Base-by-base conservation (phyloP, 352 stramenopile genomes). In the Phytopythium mirpurense region DNA sequence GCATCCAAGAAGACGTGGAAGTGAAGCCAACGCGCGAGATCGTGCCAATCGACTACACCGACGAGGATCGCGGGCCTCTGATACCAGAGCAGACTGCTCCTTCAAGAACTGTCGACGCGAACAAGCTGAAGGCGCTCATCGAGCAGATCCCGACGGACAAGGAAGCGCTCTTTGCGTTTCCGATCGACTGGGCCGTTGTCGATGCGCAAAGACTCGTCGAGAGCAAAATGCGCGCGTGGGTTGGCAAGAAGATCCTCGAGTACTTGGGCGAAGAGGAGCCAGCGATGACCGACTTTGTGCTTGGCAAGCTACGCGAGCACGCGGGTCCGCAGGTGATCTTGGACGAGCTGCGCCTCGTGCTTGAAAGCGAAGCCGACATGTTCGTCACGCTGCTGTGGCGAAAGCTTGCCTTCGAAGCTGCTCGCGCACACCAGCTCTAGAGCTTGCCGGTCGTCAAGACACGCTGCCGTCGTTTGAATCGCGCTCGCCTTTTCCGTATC, bases 321-420 rank as follows among this genome's bases (percentile, higher is more conserved):
- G 61, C 67, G 18, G 38, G 15, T 5, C 38, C 72, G 4, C 18
- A 63, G 11, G 56, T 51, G 27, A 72, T 83, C 51, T 49, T 80
- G 6, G 54, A 59, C 15, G 72, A 79, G 29, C 49, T 83, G 5
- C 37, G 57, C 18, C 57, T 62, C 3, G 63, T 83, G 35, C 67
- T 83, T 18, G 72, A 83, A 16, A 62, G 75, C 46, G 72, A 80
- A 16, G 72, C 72, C 38, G 72, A 83, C 44, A 54, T 69, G 23
- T 83, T 83, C 41, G 67, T 83, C 27, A 63, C 78, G 53, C 47
- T 69, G 16, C 57, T 83, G n/a, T 83, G 72, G 72, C 72, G 72
- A 40, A 78, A 77, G 24, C 60, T 83, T 43, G 67, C 67, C 16
- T 83, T 80, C 36, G 72, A 83, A 63, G 65, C 70, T 5, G 40